Conservation (phyloP, 2,329 filamentous ascomycete genomes). For the Aspergillus udagawae region DNA sequence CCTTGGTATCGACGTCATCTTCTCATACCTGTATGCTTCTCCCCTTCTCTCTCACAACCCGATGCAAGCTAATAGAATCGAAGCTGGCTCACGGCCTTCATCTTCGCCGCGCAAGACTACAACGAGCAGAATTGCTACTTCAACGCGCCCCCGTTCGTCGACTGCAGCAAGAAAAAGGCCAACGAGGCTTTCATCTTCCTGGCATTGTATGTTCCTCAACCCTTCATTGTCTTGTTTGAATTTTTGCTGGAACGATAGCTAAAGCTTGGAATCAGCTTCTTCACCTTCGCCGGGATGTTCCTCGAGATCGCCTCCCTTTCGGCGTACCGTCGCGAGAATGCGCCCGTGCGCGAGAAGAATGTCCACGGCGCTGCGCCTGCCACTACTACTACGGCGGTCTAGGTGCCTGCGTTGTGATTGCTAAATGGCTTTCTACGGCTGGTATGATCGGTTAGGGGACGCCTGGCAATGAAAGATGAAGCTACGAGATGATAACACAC, state of each 20-base stretch:
- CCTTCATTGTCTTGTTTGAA: too few relatives aligned
- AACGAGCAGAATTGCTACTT: constrained; percentile 26
- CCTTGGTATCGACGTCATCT: constrained; percentile 40
- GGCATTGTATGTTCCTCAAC: constrained; percentile 41
- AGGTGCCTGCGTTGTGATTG: neutral
- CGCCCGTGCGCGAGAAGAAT: constrained; percentile 22
- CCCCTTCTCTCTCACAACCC: neutral
- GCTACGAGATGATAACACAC: neutral
- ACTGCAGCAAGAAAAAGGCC: constrained; percentile 38
- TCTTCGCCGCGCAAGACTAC: constrained; percentile 47
- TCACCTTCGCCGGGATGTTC: constrained; percentile 37
- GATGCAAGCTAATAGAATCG: constrained; percentile 1
- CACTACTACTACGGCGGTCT: constrained; percentile 3
- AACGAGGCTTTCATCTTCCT: constrained; percentile 45
- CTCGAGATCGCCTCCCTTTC: constrained; percentile 36
- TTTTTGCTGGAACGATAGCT: too few relatives aligned
- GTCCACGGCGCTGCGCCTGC: constrained; percentile 16
- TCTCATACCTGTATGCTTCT: constrained; percentile 43
- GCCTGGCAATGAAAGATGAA: neutral
- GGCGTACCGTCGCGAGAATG: constrained; percentile 25
- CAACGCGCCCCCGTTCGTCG: constrained; percentile 28
- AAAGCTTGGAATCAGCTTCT: constrained; percentile 30
- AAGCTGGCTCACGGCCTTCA: constrained; percentile 47
- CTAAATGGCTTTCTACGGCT: neutral
- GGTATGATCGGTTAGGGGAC: neutral